Base-by-base conservation (phyloP, 1,284 basidiomycete genomes). In the Fistulina hepatica region DNA sequence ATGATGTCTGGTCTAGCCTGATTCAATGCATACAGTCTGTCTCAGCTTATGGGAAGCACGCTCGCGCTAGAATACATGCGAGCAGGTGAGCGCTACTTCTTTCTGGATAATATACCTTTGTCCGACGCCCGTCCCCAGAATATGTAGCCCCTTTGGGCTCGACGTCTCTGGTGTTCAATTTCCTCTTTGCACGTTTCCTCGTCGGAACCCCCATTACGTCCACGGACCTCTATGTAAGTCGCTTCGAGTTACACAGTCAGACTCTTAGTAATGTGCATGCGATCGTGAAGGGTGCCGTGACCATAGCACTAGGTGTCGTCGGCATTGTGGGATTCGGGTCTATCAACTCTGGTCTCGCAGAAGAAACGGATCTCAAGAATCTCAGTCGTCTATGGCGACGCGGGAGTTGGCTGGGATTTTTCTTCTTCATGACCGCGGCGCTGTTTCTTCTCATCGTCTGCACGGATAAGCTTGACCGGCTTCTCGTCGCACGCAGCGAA, bases 251-350 rank as follows among this genome's bases (percentile, higher is more conserved):
- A 11, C 6, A 23, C 43, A 43, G 39, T 44, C 30, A 32, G 2
- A 19, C 22, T 42, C 13, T 40, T 35, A 12, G 28, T 23, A 6
- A 34, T 25, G 40, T 30, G 42, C 32, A 35, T 23, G 19, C 28
- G 3, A 16, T 31, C 21, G 24, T 30, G 33, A 48, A 86, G 81
- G 86, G 86, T 9, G 90, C 86, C 5, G 61, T 85, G 31, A 65
- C 85, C 38, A 82, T 91, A 43, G 73, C 90, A 34, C 52, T 85
- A 16, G 86, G 86, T 12, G 86, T 91, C 36, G 69, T 89, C 34
- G 86, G 82, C 41, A 88, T 90, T 45, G 85, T 90, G 41, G 80
- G 77, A 1, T 89, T 89, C 47, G 85, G 85, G 22, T 85, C 78
- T 39, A 83, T 85, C 46, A 88, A 85, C 55, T 76, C 73, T 35